Conservation (phyloP, 495 filamentous ascomycete genomes). For the Aspergillus kassunensis region DNA sequence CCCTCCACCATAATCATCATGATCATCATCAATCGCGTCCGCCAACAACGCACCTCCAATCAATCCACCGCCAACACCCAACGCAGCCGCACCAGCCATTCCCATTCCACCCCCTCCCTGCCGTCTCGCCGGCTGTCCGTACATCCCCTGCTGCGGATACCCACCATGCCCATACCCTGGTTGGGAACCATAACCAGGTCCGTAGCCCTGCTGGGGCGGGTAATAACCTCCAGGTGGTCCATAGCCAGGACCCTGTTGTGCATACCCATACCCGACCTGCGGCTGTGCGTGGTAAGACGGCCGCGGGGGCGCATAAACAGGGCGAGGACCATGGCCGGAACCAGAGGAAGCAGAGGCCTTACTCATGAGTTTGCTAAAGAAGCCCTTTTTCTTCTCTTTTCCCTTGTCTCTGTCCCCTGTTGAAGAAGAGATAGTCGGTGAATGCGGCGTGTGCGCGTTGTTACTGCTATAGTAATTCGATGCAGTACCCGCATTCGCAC, state of each 20-base stretch:
- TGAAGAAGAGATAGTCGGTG: constrained; percentile 11
- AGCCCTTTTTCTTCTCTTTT: constrained; percentile 14
- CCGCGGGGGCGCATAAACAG: constrained; percentile 22
- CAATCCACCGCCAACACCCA: constrained; percentile 74
- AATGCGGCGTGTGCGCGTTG: constrained; percentile 20
- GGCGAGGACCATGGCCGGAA: not conserved
- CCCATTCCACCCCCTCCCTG: constrained; percentile 53
- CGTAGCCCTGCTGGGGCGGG: constrained; percentile 6
- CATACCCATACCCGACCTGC: constrained; percentile 20
- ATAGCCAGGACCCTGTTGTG: not conserved
- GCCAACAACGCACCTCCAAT: constrained; percentile 66
- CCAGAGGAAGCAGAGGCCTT: constrained; percentile 20
- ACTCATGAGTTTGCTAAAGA: constrained; percentile 50
- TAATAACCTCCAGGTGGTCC: constrained; percentile 20
- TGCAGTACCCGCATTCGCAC: constrained; percentile 32
- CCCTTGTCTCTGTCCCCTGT: constrained; percentile 22
- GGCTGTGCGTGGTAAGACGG: constrained; percentile 29
- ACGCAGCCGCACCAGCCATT: constrained; percentile 62
- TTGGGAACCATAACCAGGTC: constrained; percentile 15
- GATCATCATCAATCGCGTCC: constrained; percentile 58
- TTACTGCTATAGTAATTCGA: constrained; percentile 42
- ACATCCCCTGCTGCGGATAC: constrained; percentile 36
- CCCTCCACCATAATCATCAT: constrained; percentile 35
- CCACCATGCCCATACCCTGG: constrained; percentile 21
- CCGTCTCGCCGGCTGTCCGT: constrained; percentile 16